Conservation (phyloP, 2,329 filamentous ascomycete species). For the Apiospora phragmitis region DNA sequence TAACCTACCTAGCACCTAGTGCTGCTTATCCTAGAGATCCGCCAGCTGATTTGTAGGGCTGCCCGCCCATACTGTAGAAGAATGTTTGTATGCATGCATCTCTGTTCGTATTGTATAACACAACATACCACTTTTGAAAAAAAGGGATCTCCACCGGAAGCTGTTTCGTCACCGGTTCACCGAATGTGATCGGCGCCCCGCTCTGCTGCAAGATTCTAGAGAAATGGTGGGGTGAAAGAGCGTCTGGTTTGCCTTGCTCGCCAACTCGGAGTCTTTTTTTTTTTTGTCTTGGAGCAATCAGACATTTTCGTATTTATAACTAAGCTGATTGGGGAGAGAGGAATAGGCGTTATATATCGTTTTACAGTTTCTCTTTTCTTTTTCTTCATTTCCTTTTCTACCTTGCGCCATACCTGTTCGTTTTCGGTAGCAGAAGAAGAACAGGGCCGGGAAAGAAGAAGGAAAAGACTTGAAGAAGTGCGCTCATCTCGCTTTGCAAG, state of each 20-base stretch:
- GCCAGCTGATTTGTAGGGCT: background rate
- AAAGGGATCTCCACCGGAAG: background rate
- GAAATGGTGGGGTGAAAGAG: background rate
- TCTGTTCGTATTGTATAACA: background rate
- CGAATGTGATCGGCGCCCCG: background rate
- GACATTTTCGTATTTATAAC: background rate
- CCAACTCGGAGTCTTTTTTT: background rate
- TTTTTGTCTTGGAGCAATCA: background rate
- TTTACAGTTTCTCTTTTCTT: background rate
- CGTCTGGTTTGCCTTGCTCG: background rate
- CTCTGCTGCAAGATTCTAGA: background rate
- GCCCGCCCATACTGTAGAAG: background rate
- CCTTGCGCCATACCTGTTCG: background rate
- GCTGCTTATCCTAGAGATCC: background rate
- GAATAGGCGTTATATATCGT: background rate
- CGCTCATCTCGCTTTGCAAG: background rate
- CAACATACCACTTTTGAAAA: background rate
- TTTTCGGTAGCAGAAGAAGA: background rate
- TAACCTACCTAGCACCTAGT: background rate
- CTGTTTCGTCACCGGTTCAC: constrained; percentile 8
- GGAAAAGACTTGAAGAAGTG: background rate
- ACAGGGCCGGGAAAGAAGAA: background rate
- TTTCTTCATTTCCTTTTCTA: no score
- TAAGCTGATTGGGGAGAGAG: no score
- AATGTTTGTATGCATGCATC: background rate